These are phyloP conservation scores for Lachancea sp. DNA, from an alignment of 805 yeast species.

Conservation along the genomic window DNA sequence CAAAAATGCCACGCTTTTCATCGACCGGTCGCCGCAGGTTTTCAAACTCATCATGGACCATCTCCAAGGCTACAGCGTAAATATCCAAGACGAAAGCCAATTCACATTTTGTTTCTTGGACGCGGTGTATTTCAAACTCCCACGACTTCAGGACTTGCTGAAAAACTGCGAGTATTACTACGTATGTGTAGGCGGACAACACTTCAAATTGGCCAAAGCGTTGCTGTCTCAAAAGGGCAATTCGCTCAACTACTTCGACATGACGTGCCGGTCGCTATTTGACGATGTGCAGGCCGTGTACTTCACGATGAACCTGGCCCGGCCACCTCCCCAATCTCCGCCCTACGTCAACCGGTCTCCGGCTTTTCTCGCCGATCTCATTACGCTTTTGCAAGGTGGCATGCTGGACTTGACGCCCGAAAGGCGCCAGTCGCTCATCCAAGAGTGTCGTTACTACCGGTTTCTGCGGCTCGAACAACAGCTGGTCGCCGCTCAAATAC, in stretches of 20 bases:
- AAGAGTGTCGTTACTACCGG: slow-evolving; percentile 73
- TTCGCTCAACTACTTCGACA: slow-evolving; percentile 67
- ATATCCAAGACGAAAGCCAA: slow-evolving; percentile 52
- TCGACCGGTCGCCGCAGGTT: slow-evolving; percentile 68
- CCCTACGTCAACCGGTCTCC: slow-evolving; percentile 48
- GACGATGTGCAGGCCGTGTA: slow-evolving; percentile 42
- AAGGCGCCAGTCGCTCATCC: slow-evolving; percentile 51
- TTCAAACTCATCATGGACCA: slow-evolving; percentile 65
- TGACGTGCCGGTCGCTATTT: slow-evolving; percentile 49
- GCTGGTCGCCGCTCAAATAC: slow-evolving; percentile 46
- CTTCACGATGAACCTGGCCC: slow-evolving; percentile 38
- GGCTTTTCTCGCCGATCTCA: slow-evolving; percentile 45
- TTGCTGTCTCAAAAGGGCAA: slow-evolving; percentile 59
- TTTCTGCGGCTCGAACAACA: slow-evolving; percentile 69
- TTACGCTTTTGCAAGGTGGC: slow-evolving; percentile 53
- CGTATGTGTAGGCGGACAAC: slow-evolving; percentile 50
- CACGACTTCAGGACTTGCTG: slow-evolving; percentile 45
- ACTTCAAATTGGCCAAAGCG: slow-evolving; percentile 53
- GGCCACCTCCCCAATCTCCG: slow-evolving; percentile 77
- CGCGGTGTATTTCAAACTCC: slow-evolving; percentile 63
- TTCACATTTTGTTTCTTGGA: slow-evolving; percentile 61
- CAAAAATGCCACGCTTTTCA: slow-evolving; percentile 37
- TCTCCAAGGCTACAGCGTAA: slow-evolving; percentile 72
- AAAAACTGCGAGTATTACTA: slow-evolving; percentile 48
- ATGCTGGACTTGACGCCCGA: slow-evolving; percentile 43